Evolutionary conservation across 257 asterid species (phyloP).

Genomic region (Perilla frutescens): DNA sequence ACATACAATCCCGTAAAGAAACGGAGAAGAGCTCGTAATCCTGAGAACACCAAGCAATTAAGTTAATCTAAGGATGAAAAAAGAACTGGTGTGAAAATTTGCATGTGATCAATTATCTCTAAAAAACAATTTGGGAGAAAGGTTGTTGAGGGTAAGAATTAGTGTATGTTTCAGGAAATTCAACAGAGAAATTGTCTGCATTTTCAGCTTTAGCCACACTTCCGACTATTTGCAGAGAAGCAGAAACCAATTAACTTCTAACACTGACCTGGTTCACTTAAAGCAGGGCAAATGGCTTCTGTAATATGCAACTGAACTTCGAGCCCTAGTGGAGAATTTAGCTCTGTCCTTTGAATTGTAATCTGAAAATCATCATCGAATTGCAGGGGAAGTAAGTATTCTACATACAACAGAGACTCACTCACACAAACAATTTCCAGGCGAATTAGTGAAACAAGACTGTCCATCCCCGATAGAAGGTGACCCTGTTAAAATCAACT

Average conservation of each 20-base stretch:
- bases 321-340: constrained; percentile 87
- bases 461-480: constrained; percentile 30
- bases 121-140: not conserved
- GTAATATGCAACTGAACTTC: constrained; percentile 89
- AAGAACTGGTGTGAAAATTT: not conserved
- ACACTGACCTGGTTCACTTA: constrained; percentile 97
- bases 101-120: not conserved
- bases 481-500: constrained; percentile 27
- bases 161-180: constrained; percentile 7
- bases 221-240: not conserved
- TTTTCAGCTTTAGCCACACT: constrained; percentile 8
- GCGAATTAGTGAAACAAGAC: constrained; percentile 28
- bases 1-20: constrained; percentile 89
- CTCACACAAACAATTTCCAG: constrained; percentile 21
- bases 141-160: not conserved
- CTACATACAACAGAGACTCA: constrained; percentile 17
- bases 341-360: constrained; percentile 91
- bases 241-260: constrained; percentile 30
- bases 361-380: constrained; percentile 60
- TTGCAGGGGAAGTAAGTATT: constrained; percentile 19
- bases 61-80: constrained; percentile 32
- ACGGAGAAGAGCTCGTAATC: constrained; percentile 97
- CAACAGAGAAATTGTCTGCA: not conserved
- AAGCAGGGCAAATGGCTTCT: constrained; percentile 94
- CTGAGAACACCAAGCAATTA: constrained; percentile 49